Evolutionary conservation across 192 early-diverging fungal genomes (phyloP).

Genomic region (Podila clonocystis): DNA sequence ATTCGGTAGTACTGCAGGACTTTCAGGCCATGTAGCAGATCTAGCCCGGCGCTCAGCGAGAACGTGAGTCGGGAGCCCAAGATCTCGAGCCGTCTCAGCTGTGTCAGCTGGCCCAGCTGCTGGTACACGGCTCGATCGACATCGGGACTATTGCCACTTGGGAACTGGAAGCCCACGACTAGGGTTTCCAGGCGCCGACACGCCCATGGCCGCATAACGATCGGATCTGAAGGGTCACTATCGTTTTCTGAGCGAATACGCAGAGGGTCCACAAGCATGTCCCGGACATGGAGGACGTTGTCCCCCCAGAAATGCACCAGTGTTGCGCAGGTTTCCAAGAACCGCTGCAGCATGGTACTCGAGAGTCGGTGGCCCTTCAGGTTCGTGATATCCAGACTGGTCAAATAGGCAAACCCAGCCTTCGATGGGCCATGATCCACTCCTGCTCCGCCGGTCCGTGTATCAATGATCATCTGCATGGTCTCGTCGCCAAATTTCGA

Average conservation of each 20-base stretch:
- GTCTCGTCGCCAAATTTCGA: constrained; percentile 14
- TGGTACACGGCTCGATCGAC: constrained; percentile 8
- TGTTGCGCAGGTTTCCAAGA: neutral
- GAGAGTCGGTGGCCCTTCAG: constrained; percentile 2
- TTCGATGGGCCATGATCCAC: neutral
- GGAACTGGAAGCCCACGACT: neutral
- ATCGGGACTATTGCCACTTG: neutral
- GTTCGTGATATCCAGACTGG: constrained; percentile 6
- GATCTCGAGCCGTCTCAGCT: neutral
- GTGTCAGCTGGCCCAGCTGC: constrained; percentile 6
- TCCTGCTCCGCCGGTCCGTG: neutral
- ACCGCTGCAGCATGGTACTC: neutral
- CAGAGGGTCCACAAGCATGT: constrained; percentile 6
- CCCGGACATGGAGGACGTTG: neutral
- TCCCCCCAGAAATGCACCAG: constrained; percentile 8
- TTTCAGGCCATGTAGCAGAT: neutral
- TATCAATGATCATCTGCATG: constrained; percentile 1
- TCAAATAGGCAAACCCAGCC: neutral
- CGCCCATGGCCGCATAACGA: constrained; percentile 7
- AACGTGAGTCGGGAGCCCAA: neutral
- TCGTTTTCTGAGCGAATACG: neutral
- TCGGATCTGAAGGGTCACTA: neutral
- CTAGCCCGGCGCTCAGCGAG: neutral
- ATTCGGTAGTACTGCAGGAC: constrained; percentile 6
- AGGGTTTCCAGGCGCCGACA: constrained; percentile 8